Base-by-base conservation (phyloP, 345 rosid genomes). In the Eucalyptus microcorys region DNA sequence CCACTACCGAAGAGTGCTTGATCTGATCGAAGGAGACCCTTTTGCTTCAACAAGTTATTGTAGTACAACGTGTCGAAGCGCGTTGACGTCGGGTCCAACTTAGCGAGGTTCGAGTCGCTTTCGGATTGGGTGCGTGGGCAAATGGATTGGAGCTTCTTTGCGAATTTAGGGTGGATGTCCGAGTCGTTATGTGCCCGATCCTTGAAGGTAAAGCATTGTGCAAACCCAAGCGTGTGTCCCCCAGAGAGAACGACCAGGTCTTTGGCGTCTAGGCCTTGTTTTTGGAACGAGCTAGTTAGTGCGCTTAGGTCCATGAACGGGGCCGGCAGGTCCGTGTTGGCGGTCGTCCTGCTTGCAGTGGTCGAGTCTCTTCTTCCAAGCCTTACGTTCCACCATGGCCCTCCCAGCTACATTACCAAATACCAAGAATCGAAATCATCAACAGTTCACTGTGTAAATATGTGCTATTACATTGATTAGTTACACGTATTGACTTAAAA, bases 191-290 rank as follows among this genome's bases (percentile, higher is more conserved):
- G 92, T 86, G 86, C 92, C 48, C 94, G 64, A 87, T 53, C 12
- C 37, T 86, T 92, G 64, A 93, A 93, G 80, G 42, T 6, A 1
- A 10, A 3, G 7, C 96, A 95, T 47, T 87, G 87, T 0, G 94
- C 86, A 19, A 91, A 92, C 12, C 97, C 96, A 79, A 95, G 26
- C 10, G 96, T 92, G 91, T 94, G 97, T 80, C 91, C 96, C 3
- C 95, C 95, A 1, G 96, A 95, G 30, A 95, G 93, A 2, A 91
- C 95, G 19, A 93, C 95, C 7, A 95, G 88, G 91, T 94, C 96
- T 84, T 49, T 90, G 50, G 88, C 80, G 71, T 92, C 26, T 3
- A 95, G 92, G 5, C 95, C 95, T 76, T 94, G 94, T 10, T 80
- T 91, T 21, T 87, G 89, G 93, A 94, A 95, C 89, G 42, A 89